Evolutionary conservation across 164 flowering plant species (phyloP), one percentile per base, ranked within the genome.

Genomic region (Brasenia schreberi): DNA sequence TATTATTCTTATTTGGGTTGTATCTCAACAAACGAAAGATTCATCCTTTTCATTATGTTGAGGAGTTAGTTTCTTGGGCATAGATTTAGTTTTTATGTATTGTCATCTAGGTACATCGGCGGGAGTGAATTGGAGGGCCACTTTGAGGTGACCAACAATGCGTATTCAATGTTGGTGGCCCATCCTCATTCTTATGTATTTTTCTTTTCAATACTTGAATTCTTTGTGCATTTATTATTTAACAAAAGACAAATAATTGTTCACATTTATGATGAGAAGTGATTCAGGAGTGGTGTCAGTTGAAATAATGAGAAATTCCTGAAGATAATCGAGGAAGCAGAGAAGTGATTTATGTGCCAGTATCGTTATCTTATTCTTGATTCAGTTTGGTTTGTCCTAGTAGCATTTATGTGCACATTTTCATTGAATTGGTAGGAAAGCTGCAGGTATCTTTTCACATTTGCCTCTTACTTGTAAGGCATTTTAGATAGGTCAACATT

Each of bases 91-190:
- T 23, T 64, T 62, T 11, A 18, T 72, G 33, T 52, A 62, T 66
- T 65, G 65, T 65, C 63, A 14, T 79, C 79, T 90, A 94, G 99
- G 27, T 94, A 94, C 71, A 89, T 94, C 79, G 92, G 84, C 69
- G 99, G 99, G 70, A 81, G 59, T 70, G 95, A 89, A 69, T 77
- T 85, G 63, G 96, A 87, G 75, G 93, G 91, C 18, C 99, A 89
- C 74, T 94, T 94, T 83, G 79, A 91, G 61, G 65, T 94, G 81
- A 89, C 88, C 58, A 94, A 94, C 64, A 87, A 94, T 80, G 99
- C 96, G 62, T 91, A 91, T 73, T 86, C 99, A 80, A 94, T 94
- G 99, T 94, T 74, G 91, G 99, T 88, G 73, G 75, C 76, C 53
- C 53, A 7, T 45, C 14, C 53, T 45, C 14, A 1, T 45, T 45